Evolutionary conservation across 768 basidiomycete genomes (phyloP).

Genomic region (Tylopilus subfusipes): DNA sequence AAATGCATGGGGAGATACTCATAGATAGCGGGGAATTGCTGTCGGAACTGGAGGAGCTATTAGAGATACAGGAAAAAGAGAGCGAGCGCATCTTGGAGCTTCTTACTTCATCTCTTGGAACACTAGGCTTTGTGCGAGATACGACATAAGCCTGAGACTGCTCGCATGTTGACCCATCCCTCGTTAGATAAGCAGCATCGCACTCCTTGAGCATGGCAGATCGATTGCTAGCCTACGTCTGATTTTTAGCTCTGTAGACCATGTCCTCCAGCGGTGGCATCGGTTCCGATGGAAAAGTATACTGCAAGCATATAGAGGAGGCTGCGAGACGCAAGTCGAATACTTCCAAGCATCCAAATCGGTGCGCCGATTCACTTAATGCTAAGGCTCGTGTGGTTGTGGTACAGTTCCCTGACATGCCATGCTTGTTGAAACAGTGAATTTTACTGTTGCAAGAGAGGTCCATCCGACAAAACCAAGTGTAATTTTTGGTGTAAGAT

Average conservation of each 20-base stretch:
- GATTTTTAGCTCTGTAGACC: not conserved
- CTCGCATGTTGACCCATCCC: not conserved
- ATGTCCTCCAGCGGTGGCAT: slow-evolving; percentile 17
- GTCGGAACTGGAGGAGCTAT: slow-evolving; percentile 52
- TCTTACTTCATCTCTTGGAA: slow-evolving; percentile 70
- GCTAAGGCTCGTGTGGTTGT: not conserved
- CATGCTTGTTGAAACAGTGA: slow-evolving; percentile 19
- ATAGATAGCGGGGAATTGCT: slow-evolving; percentile 66
- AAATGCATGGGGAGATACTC: slow-evolving; percentile 79
- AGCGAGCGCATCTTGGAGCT: slow-evolving; percentile 74
- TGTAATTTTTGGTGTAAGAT: slow-evolving; percentile 41
- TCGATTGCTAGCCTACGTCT: not conserved
- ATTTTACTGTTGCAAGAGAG: slow-evolving; percentile 40
- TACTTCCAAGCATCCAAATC: slow-evolving; percentile 32
- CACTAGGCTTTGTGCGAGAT: slow-evolving; percentile 72
- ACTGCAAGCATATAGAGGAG: slow-evolving; percentile 37
- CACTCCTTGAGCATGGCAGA: not conserved
- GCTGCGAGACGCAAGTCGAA: slow-evolving; percentile 34
- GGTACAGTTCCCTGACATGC: slow-evolving; percentile 5
- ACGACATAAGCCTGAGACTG: slow-evolving; percentile 40
- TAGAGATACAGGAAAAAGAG: slow-evolving; percentile 69
- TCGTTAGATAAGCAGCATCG: slow-evolving; percentile 22
- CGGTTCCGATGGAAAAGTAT: slow-evolving; percentile 33
- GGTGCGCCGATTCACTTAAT: slow-evolving; percentile 30
- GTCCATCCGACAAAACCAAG: slow-evolving; percentile 2